Evolutionary conservation across 2,329 filamentous ascomycete species (phyloP), one percentile per base, ranked within the genome.

Genomic region (Ascochyta rabiei): DNA sequence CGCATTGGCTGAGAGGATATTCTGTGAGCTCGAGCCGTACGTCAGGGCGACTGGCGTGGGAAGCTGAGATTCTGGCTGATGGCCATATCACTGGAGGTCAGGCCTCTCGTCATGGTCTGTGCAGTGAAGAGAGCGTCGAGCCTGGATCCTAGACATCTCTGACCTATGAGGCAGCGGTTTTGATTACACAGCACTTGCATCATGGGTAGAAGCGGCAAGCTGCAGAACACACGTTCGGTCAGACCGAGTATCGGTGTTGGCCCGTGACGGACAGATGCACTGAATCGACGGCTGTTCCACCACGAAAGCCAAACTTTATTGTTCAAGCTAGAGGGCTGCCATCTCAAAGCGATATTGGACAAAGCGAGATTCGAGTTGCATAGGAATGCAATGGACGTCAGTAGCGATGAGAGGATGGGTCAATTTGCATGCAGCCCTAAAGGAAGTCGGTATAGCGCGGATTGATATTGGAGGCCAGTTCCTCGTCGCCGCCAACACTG

Each of bases 391-490:
- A 16, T 39, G 16, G 8, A 34, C 28, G 7, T n/a, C 13, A 16
- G 30, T 46, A 46, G 52, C 46, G 51, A 34, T 21, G 24, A 39
- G 33, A 40, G 21, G 34, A 48, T 3, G 38, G 39, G 44, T 48
- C 16, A 23, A 34, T n/a, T 19, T 40, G 51, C 39, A 33, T 38
- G 42, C 35, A 48, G 44, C 28, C 45, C 10, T 37, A 9, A n/a
- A 19, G 21, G 39, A 26, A 28, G 21, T 23, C 46, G 45, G 46
- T 46, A 24, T 34, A 24, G 26, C 35, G 21, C 51, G 51, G 45
- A 53, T 35, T 30, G 45, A 41, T 45, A 21, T 41, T 54, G 48
- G 34, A 46, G 52, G 49, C 49, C 41, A 15, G 46, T 10, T 10
- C 7, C 8, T 9, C 8, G 24, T 30, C 46, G 46, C 46, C 28